Evolutionary conservation across 495 filamentous ascomycete species (phyloP).

Genomic region (Niebla homalea): DNA sequence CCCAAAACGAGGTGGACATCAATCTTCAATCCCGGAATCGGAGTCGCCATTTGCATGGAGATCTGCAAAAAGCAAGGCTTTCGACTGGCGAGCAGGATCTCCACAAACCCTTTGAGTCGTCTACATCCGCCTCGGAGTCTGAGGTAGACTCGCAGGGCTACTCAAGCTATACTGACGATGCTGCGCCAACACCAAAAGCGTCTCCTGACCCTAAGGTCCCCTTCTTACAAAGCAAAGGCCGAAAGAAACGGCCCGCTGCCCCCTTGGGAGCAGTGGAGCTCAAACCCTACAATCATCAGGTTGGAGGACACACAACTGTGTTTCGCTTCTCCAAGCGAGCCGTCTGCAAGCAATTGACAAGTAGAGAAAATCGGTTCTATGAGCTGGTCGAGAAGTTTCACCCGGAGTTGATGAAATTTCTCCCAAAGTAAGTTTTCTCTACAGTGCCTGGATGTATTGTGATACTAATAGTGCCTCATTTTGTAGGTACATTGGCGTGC

Average conservation of each 20-base stretch:
- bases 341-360: constrained; percentile 96
- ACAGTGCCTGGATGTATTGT: not conserved
- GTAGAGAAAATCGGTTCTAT: constrained; percentile 95
- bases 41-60: constrained; percentile 47
- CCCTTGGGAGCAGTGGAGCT: constrained; percentile 87
- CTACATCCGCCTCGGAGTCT: constrained; percentile 43
- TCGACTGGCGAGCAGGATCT: constrained; percentile 21
- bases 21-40: constrained; percentile 47
- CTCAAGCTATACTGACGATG: constrained; percentile 42
- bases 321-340: constrained; percentile 91
- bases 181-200: constrained; percentile 47
- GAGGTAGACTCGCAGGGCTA: constrained; percentile 40
- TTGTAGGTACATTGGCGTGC: constrained; percentile 81
- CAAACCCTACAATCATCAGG: constrained; percentile 93
- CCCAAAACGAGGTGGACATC: constrained; percentile 42
- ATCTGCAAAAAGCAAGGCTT: constrained; percentile 32
- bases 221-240: constrained; percentile 23
- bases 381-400: constrained; percentile 86
- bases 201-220: constrained; percentile 34
- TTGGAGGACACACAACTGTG: constrained; percentile 89
- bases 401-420: constrained; percentile 75
- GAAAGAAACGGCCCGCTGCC: constrained; percentile 27
- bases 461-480: not conserved
- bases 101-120: constrained; percentile 26
- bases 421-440: constrained; percentile 62